phyloP scores from a whole-genome alignment of 2,329 filamentous ascomycete genomes.

The Alternaria brassicae region DNA sequence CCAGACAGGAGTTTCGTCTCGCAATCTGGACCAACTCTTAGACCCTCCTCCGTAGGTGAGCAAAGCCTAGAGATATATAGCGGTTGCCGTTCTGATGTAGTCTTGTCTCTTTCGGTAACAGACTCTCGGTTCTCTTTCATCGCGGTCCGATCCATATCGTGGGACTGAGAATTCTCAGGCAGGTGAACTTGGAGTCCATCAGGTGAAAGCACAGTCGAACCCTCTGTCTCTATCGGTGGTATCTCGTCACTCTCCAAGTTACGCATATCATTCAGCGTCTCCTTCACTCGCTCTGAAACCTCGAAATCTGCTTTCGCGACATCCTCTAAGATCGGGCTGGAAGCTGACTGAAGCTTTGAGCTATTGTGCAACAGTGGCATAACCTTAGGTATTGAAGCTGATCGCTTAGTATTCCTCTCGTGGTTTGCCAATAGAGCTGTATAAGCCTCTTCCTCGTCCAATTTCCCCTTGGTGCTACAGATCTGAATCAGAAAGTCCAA shows the following conservation, averaged over 20 bases:
- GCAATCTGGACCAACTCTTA: background rate
- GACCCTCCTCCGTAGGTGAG: background rate
- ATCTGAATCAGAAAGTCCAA: slow-evolving; percentile 23
- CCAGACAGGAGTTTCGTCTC: background rate
- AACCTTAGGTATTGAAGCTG: background rate
- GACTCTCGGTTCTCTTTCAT: background rate
- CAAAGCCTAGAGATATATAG: background rate
- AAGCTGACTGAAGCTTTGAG: background rate
- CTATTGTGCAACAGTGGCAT: background rate
- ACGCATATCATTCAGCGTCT: background rate
- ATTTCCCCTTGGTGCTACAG: slow-evolving; percentile 22
- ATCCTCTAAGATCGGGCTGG: background rate
- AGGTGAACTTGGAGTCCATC: background rate
- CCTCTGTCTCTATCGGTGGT: background rate
- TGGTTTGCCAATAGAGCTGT: slow-evolving; percentile 19
- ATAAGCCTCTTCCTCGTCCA: slow-evolving; percentile 34
- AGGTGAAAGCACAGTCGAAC: background rate
- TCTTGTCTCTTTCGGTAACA: background rate
- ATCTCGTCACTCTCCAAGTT: background rate
- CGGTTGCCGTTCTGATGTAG: background rate
- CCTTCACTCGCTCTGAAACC: background rate
- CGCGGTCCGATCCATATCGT: background rate
- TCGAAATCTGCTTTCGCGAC: background rate
- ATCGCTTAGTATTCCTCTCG: background rate
- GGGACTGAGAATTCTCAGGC: background rate